Evolutionary conservation across 305 asterid species (phyloP).

Genomic region (Stenogyne calaminthoides): DNA sequence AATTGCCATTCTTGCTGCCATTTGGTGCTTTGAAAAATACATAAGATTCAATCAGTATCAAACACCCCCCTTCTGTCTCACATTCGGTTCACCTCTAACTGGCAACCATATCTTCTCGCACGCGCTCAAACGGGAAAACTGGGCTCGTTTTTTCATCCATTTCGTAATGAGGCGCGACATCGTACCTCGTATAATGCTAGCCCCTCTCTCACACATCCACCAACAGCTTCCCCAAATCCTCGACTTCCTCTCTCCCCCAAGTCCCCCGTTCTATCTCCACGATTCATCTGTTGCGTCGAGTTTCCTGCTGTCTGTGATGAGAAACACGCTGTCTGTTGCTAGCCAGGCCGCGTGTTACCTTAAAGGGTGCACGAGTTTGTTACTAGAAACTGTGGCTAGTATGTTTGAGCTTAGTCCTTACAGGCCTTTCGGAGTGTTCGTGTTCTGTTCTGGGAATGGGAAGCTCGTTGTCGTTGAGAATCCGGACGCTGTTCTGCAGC

Average conservation of each 20-base stretch:
- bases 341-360: slow-evolving; percentile 77
- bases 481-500: slow-evolving; percentile 73
- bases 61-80: slow-evolving; percentile 56
- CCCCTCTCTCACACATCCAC: slow-evolving; percentile 61
- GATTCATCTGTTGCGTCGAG: slow-evolving; percentile 34
- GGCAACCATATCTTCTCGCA: slow-evolving; percentile 68
- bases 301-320: slow-evolving; percentile 60
- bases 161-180: slow-evolving; percentile 67
- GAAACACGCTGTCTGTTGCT: slow-evolving; percentile 56
- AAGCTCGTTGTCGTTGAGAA: slow-evolving; percentile 63
- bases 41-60: slow-evolving; percentile 32
- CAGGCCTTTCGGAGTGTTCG: slow-evolving; percentile 67
- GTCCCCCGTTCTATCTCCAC: slow-evolving; percentile 33
- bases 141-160: slow-evolving; percentile 67
- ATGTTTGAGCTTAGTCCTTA: slow-evolving; percentile 79
- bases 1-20: slow-evolving; percentile 63
- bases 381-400: slow-evolving; percentile 70
- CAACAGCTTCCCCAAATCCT: slow-evolving; percentile 49
- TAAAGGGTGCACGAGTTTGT: slow-evolving; percentile 73
- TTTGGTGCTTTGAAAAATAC: slow-evolving; percentile 79
- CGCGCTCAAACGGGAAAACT: slow-evolving; percentile 68
- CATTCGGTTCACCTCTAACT: slow-evolving; percentile 76
- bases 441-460: slow-evolving; percentile 68
- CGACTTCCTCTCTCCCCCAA: slow-evolving; percentile 48
- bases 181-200: slow-evolving; percentile 71